Conservation (phyloP, 345 rosid genomes). For the Erysimum cheiranthoides region DNA sequence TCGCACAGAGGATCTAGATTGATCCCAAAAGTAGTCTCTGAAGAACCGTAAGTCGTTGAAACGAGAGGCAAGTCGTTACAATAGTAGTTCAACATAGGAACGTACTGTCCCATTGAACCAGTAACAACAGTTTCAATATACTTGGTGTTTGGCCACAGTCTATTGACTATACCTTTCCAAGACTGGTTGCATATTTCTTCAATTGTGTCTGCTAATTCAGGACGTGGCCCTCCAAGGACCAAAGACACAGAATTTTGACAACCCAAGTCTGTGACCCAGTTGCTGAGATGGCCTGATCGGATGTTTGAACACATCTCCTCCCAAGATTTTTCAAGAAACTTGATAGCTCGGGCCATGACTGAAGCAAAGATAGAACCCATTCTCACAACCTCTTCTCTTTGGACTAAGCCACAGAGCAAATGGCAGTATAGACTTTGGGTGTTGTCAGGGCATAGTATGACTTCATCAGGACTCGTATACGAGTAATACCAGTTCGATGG, state of each 20-base stretch:
- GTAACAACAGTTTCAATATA: constrained; percentile 86
- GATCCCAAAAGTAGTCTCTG: constrained; percentile 87
- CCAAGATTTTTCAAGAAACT: constrained; percentile 74
- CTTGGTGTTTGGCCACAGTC: constrained; percentile 78
- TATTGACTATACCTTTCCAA: constrained; percentile 87
- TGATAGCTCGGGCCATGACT: constrained; percentile 78
- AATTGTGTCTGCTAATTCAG: constrained; percentile 59
- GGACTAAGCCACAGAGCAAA: constrained; percentile 78
- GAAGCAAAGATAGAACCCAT: constrained; percentile 93
- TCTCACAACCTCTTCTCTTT: constrained; percentile 73
- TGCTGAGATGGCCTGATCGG: constrained; percentile 64
- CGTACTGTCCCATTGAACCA: constrained; percentile 93
- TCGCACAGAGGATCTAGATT: constrained; percentile 73
- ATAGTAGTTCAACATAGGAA: constrained; percentile 71
- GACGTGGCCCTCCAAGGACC: constrained; percentile 54
- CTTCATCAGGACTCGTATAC: constrained; percentile 86
- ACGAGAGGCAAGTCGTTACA: constrained; percentile 79
- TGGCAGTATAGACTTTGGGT: constrained; percentile 88
- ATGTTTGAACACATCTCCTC: constrained; percentile 76
- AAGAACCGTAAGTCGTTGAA: constrained; percentile 90
- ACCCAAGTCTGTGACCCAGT: constrained; percentile 72
- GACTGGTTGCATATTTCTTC: constrained; percentile 60
- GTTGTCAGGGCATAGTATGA: constrained; percentile 79
- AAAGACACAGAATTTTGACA: constrained; percentile 59
- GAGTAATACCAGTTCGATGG: constrained; percentile 75